Base-by-base conservation (phyloP, 1,284 basidiomycete genomes). In the Cryptococcus sp. region DNA sequence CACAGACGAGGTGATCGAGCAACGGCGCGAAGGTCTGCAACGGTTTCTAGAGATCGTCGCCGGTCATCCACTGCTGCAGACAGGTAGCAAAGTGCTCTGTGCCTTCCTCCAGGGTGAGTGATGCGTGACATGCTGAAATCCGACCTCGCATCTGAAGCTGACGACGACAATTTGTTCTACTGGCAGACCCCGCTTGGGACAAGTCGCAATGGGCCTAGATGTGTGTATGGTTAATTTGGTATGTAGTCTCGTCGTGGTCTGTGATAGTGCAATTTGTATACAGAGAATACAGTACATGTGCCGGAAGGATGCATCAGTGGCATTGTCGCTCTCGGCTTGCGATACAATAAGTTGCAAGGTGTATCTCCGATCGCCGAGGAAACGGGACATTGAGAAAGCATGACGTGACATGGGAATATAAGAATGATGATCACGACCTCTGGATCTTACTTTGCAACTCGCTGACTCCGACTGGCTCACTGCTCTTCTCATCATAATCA, bases 1-100 rank as follows among this genome's bases (percentile, higher is more conserved):
- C 81, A 94, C 93, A 16, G 95, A 98, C 72, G 95, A 99, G 76
- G 91, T 98, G 47, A 98, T 99, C 61, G 95, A 98, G 79, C 82
- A 84, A 56, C 82, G 95, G 60, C 83, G 94, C 60, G 94, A 98
- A 73, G 95, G 96, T 0, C 81, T 99, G 39, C 95, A 99, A 81
- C 82, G 95, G 43, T 99, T 99, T 81, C 79, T 99, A 70, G 93
- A 91, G 71, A 88, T 98, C 64, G 96, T 99, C 46, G 95, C 95
- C 0, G 96, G 95, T 0, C 96, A 99, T 78, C 95, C 95, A 1
- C 82, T 99, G 59, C 82, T 99, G 22, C 95, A 99, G 85, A 99
- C 95, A 0, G 95, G 95, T 40, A 94, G 91, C 80, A 98, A 98
- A 78, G 93, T 98, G 7, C 83, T 99, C 17, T 94, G 92, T 65